Conservation (phyloP, 495 filamentous ascomycete genomes). For the Penicillium macrosclerotiorum region DNA sequence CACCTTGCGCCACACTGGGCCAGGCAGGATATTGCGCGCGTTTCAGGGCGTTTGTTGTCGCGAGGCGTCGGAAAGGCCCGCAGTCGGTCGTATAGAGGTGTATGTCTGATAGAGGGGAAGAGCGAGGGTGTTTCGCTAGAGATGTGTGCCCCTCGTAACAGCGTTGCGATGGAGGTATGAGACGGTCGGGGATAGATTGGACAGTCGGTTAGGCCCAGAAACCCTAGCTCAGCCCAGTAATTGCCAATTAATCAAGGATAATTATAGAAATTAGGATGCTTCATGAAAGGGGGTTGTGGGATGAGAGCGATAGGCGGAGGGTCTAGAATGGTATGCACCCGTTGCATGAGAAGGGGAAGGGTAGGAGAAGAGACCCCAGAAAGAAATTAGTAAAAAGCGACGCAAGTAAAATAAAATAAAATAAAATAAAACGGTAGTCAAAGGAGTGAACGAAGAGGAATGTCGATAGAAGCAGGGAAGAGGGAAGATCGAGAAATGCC, state of each 20-base stretch:
- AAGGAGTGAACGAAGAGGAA: conserved; percentile 31
- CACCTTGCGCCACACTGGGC: conserved; percentile 21
- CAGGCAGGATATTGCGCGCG: conserved; percentile 20
- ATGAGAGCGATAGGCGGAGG: conserved; percentile 4
- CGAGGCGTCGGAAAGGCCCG: conserved; percentile 8
- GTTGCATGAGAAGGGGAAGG: conserved; percentile 14
- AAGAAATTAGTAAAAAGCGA: conserved; percentile 8
- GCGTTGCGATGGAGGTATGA: conserved; percentile 18
- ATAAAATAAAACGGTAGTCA: conserved; percentile 26
- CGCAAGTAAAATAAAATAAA: conserved; percentile 15
- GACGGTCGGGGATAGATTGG: conserved; percentile 31
- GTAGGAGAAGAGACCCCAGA: conserved; percentile 4
- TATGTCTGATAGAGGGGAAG: not conserved
- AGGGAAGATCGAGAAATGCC: conserved; percentile 19
- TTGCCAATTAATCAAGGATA: conserved; percentile 28
- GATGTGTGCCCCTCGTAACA: not conserved
- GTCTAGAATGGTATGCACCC: conserved; percentile 19
- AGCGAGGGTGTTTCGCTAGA: conserved; percentile 1
- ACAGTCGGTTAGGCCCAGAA: conserved; percentile 3
- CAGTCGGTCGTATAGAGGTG: not conserved
- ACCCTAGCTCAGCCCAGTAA: conserved; percentile 2
- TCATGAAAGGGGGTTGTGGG: conserved; percentile 15
- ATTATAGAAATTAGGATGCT: conserved; percentile 28
- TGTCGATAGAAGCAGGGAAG: conserved; percentile 10
- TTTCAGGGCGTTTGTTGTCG: conserved; percentile 19